Percentiles rank a stretch among this genome's conserved stretches.
Evolutionary conservation across 2,329 filamentous ascomycete genomes (phyloP).

Genomic region (Metarhizium humberi): DNA sequence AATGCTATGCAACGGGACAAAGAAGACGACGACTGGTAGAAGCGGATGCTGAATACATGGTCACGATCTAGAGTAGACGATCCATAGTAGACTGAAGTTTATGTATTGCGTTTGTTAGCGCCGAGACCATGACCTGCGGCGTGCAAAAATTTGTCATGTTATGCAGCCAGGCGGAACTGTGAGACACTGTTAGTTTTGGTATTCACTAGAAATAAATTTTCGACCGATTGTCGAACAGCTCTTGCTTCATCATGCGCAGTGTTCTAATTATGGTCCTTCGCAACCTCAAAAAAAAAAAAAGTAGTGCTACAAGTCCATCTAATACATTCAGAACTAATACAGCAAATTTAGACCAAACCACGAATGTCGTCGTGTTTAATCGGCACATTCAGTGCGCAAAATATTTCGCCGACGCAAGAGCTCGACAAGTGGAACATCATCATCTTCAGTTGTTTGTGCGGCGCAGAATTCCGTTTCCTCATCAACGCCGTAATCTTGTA

Average conservation of each 20-base stretch:
- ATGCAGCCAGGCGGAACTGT: not conserved
- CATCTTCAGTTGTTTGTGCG: slow-evolving; percentile 26
- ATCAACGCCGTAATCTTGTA: slow-evolving; percentile 73
- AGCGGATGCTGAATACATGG: not conserved
- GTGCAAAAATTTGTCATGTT: not conserved
- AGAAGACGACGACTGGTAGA: slow-evolving; percentile 62
- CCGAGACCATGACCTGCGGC: not conserved
- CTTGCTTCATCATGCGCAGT: not conserved
- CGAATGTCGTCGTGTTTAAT: not conserved
- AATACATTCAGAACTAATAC: not conserved
- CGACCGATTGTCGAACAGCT: not conserved
- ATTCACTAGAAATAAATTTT: not conserved
- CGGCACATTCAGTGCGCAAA: not conserved
- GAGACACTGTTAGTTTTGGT: not conserved
- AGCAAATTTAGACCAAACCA: not conserved
- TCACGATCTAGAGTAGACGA: not conserved
- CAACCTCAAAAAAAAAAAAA: not conserved
- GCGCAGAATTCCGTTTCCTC: slow-evolving; percentile 51
- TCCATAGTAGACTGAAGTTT: not conserved
- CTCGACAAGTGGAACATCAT: slow-evolving; percentile 62
- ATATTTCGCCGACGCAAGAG: slow-evolving; percentile 49
- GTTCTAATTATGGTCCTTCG: not conserved
- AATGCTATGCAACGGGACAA: slow-evolving; percentile 64
- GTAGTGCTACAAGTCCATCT: not conserved
- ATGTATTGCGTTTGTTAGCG: not conserved